Evolutionary conservation across 2,329 filamentous ascomycete genomes (phyloP).

Genomic region (Scortechinia acanthostroma): DNA sequence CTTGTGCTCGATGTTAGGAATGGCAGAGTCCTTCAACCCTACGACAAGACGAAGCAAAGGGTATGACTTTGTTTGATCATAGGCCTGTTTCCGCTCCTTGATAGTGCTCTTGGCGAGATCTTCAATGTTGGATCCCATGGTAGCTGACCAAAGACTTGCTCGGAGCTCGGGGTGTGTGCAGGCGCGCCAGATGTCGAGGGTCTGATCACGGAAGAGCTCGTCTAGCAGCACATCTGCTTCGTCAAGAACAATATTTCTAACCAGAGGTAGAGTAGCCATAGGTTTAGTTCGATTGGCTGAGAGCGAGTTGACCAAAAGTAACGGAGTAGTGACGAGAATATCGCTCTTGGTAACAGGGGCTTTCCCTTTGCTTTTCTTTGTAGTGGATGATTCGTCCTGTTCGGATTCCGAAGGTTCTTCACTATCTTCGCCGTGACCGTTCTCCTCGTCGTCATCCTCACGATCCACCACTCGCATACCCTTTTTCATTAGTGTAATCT

Average conservation of each 20-base stretch:
- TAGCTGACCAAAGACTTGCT: conserved; percentile 87
- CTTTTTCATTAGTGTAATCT: conserved; percentile 76
- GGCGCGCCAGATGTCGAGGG: conserved; percentile 73
- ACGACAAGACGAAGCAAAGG: conserved; percentile 76
- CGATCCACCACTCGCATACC: conserved; percentile 55
- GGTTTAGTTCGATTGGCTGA: conserved; percentile 26
- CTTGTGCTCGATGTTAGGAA: conserved; percentile 84
- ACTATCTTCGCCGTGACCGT: neutral
- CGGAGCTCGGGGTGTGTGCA: conserved; percentile 66
- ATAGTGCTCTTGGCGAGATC: conserved; percentile 40
- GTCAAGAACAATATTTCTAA: conserved; percentile 74
- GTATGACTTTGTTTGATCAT: conserved; percentile 12
- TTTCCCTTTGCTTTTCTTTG: neutral
- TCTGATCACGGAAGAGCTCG: conserved; percentile 82
- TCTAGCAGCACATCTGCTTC: conserved; percentile 94
- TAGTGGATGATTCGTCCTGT: neutral
- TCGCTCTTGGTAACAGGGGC: conserved; percentile 61
- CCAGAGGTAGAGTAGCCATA: conserved; percentile 49
- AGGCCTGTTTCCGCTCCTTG: conserved; percentile 49
- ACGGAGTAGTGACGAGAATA: conserved; percentile 74
- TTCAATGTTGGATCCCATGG: conserved; percentile 91
- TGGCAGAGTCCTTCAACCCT: conserved; percentile 90
- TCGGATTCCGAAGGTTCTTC: neutral
- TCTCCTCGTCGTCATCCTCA: neutral
- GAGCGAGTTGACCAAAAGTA: conserved; percentile 71